A percentile compares a stretch with the other conserved stretches of the same genome.
phyloP scores from a whole-genome alignment of 192 early-diverging fungal species.

The Coemansia sp. region DNA sequence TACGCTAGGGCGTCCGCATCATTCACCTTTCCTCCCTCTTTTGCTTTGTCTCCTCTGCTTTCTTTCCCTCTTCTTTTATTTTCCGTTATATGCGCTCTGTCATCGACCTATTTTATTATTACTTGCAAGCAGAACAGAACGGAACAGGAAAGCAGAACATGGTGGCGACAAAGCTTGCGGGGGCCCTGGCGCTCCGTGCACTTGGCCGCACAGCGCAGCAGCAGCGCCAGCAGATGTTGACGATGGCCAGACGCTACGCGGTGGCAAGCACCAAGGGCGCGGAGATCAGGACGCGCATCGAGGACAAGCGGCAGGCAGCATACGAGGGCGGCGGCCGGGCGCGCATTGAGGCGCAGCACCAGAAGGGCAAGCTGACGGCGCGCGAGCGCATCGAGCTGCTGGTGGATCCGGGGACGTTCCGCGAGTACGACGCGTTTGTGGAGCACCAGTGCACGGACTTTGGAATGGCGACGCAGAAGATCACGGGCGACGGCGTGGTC shows the following conservation, averaged over 20 bases:
- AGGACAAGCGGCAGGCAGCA: conserved; percentile 72
- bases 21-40: not conserved
- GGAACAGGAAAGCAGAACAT: not conserved
- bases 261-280: conserved; percentile 32
- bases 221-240: not conserved
- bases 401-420: conserved; percentile 81
- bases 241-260: conserved; percentile 21
- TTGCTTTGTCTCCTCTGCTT: too few relatives aligned
- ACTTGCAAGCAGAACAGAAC: not conserved
- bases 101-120: not conserved
- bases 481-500: conserved; percentile 93
- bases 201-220: not conserved
- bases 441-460: conserved; percentile 94
- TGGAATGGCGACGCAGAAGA: conserved; percentile 79
- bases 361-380: conserved; percentile 92
- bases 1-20: not conserved
- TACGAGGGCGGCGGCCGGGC: conserved; percentile 77
- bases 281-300: conserved; percentile 46
- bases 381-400: conserved; percentile 87
- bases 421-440: conserved; percentile 91
- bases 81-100: not conserved
- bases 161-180: not conserved
- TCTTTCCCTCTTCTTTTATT: too few relatives aligned
- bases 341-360: conserved; percentile 82
- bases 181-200: not conserved